Evolutionary conservation across 2,329 filamentous ascomycete genomes (phyloP).

Genomic region (Zymoseptoria passerinii): DNA sequence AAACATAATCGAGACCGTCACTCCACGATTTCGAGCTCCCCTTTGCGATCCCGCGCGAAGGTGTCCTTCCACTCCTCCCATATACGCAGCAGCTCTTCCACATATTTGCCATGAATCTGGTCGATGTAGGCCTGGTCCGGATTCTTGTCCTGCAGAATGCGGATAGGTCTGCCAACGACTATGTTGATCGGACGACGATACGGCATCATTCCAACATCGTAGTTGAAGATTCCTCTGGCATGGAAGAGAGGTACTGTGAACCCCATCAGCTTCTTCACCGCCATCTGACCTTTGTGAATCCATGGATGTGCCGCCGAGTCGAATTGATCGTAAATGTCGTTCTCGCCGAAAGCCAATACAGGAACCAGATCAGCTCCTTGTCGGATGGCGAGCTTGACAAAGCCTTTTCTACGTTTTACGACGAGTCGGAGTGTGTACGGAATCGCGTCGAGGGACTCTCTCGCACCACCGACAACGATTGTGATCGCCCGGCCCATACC

Average conservation of each 20-base stretch:
- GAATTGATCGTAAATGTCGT: constrained; percentile 89
- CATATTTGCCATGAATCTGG: constrained; percentile 68
- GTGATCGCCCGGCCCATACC: constrained; percentile 95
- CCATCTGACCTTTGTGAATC: constrained; percentile 72
- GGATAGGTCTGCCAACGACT: constrained; percentile 76
- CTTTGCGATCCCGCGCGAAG: constrained; percentile 55
- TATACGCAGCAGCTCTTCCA: constrained; percentile 61
- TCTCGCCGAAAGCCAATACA: constrained; percentile 87
- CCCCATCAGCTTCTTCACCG: constrained; percentile 76
- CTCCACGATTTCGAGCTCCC: constrained; percentile 60
- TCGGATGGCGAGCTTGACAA: constrained; percentile 85
- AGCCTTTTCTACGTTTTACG: constrained; percentile 77
- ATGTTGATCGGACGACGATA: constrained; percentile 82
- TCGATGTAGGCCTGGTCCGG: constrained; percentile 71
- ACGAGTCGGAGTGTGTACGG: constrained; percentile 71
- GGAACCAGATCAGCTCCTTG: constrained; percentile 92
- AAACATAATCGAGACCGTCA: constrained; percentile 24
- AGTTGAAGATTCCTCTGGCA: constrained; percentile 89
- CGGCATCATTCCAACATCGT: constrained; percentile 93
- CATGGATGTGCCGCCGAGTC: constrained; percentile 66
- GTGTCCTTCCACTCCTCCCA: constrained; percentile 74
- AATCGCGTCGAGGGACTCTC: constrained; percentile 82
- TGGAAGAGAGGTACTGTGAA: constrained; percentile 89
- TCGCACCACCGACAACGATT: constrained; percentile 86
- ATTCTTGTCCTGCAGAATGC: constrained; percentile 54